Percentiles rank a stretch among this genome's conserved stretches.
These are phyloP conservation scores for Solanum clarkiae DNA, from an alignment of 257 asterid species.

Conservation along the genomic window DNA sequence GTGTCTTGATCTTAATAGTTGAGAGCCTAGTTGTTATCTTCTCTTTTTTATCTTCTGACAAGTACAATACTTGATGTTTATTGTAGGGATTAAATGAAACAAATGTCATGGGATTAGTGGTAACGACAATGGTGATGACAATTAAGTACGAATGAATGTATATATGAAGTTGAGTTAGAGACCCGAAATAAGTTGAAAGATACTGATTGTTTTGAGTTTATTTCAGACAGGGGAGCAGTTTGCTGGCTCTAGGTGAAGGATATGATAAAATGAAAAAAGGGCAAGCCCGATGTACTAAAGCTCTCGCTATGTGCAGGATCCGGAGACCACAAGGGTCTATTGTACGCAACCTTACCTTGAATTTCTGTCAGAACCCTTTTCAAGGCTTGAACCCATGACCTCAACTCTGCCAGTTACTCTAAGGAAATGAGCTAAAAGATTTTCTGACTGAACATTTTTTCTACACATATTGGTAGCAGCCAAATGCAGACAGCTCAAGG, in stretches of 20 bases:
- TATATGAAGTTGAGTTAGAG: background rate
- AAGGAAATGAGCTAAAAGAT: background rate
- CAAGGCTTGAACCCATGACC: no score
- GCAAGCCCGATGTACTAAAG: no score
- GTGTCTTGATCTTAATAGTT: background rate
- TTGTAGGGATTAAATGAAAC: background rate
- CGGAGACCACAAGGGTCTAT: no score
- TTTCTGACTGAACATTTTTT: background rate
- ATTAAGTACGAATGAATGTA: background rate
- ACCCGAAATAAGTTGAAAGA: background rate
- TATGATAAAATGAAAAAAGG: background rate
- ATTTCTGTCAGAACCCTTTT: no score
- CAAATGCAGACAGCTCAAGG: background rate
- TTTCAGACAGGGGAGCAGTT: background rate
- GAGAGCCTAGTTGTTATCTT: background rate
- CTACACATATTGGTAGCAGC: background rate
- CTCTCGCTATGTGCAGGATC: no score
- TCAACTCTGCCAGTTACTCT: no score
- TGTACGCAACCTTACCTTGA: no score
- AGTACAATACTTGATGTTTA: background rate
- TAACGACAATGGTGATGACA: background rate
- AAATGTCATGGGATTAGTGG: background rate
- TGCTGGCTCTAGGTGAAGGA: background rate
- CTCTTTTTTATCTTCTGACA: background rate
- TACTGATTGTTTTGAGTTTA: background rate